Percentiles rank a stretch among this genome's conserved stretches.
These are phyloP conservation scores for Ogataea philodendri DNA, from an alignment of 805 yeast genomes.

Conservation along the genomic window DNA sequence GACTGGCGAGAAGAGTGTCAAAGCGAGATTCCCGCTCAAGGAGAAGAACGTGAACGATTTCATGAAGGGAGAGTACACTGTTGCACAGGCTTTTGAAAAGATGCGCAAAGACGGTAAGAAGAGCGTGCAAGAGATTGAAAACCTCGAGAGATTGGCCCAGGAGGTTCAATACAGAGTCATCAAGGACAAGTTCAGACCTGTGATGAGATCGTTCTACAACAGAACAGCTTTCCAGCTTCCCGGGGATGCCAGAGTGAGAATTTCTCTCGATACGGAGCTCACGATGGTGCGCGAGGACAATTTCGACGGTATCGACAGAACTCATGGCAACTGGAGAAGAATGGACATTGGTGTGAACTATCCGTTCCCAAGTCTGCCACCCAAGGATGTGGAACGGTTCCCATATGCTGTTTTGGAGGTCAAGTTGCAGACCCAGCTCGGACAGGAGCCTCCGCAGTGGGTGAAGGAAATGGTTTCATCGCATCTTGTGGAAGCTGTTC, in stretches of 20 bases:
- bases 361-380: slow-evolving; percentile 87
- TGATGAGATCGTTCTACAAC: slow-evolving; percentile 91
- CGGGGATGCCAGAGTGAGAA: slow-evolving; percentile 98
- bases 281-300: slow-evolving; percentile 98
- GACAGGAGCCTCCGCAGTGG: slow-evolving; percentile 99
- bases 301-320: slow-evolving; percentile 89
- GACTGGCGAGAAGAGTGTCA: slow-evolving; percentile 99
- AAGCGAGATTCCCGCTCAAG: slow-evolving; percentile 90
- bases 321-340: slow-evolving; percentile 95
- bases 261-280: slow-evolving; percentile 93
- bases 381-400: slow-evolving; percentile 83
- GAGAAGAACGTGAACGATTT: slow-evolving; percentile 88
- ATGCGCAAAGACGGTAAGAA: slow-evolving; percentile 92
- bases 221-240: slow-evolving; percentile 99
- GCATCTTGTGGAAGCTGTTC: slow-evolving; percentile 96
- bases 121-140: slow-evolving; percentile 81
- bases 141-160: slow-evolving; percentile 84
- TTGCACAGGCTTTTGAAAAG: slow-evolving; percentile 86
- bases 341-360: slow-evolving; percentile 97
- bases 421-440: slow-evolving; percentile 94
- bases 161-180: slow-evolving; percentile 91
- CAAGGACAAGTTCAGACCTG: slow-evolving; percentile 85
- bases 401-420: slow-evolving; percentile 98
- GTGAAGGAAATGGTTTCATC: slow-evolving; percentile 87
- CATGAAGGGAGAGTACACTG: slow-evolving; percentile 80